These are phyloP conservation scores for Remersonia thermophila DNA, from an alignment of 2,329 filamentous ascomycete genomes.

Conservation along the genomic window DNA sequence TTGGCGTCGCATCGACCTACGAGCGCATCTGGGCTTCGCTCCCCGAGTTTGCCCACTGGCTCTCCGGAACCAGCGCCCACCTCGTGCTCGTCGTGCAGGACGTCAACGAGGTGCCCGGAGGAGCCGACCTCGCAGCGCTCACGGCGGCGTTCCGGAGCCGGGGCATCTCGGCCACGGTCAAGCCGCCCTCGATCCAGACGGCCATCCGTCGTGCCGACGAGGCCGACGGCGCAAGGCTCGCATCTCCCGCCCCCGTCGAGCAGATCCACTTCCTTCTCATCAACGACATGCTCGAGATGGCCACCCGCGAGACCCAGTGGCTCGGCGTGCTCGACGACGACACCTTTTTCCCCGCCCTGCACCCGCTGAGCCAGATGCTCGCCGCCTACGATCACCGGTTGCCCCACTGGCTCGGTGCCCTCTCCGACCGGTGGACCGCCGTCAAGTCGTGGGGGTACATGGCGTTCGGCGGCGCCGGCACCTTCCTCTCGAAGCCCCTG, in stretches of 20 bases:
- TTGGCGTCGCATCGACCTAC: slow-evolving; percentile 44
- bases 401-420: slow-evolving; percentile 41
- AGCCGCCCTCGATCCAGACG: slow-evolving; percentile 19
- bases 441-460: slow-evolving; percentile 43
- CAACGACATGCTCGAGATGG: slow-evolving; percentile 33
- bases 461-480: slow-evolving; percentile 49
- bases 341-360: slow-evolving; percentile 48
- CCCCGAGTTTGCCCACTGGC: slow-evolving; percentile 42
- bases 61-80: slow-evolving; percentile 35
- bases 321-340: slow-evolving; percentile 49
- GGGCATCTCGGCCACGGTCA: slow-evolving; percentile 20
- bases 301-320: slow-evolving; percentile 37
- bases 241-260: slow-evolving; percentile 28
- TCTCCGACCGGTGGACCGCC: slow-evolving; percentile 43
- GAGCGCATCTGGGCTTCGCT: slow-evolving; percentile 38
- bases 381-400: slow-evolving; percentile 34
- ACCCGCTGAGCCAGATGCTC: slow-evolving; percentile 36
- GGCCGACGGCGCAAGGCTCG: slow-evolving; percentile 11
- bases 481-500: slow-evolving; percentile 44
- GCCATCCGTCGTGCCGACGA: slow-evolving; percentile 6
- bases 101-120: slow-evolving; percentile 9
- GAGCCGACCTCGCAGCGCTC: slow-evolving; percentile 16
- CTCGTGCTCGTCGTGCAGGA: slow-evolving; percentile 42
- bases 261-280: slow-evolving; percentile 47
- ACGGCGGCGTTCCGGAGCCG: slow-evolving; percentile 20